Percentiles rank a stretch among this genome's conserved stretches.
Conservation (phyloP, 306 rosid genomes). For the Malus sieversii region DNA sequence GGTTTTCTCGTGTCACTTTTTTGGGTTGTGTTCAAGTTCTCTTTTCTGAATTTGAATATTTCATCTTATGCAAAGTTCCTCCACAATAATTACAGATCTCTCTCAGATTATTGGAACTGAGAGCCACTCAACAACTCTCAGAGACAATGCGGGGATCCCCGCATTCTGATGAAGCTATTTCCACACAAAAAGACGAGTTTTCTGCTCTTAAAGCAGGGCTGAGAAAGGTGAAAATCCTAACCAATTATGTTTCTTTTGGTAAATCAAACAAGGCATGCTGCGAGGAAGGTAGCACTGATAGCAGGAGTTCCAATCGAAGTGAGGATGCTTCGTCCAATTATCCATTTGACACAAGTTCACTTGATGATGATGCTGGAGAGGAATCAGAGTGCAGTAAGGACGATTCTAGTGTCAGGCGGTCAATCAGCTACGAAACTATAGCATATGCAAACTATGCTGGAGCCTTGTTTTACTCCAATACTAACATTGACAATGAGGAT, state of each 20-base stretch:
- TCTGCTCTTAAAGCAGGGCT: conserved; percentile 25
- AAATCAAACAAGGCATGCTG: conserved; percentile 3
- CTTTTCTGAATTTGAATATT: not conserved
- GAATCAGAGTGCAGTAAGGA: conserved; percentile 8
- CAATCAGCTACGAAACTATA: conserved; percentile 24
- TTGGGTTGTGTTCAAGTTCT: not conserved
- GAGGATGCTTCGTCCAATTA: conserved; percentile 9
- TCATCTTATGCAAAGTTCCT: not conserved
- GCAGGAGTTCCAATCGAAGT: conserved; percentile 4
- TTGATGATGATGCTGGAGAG: conserved; percentile 1
- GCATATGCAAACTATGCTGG: conserved; percentile 25
- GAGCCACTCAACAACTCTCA: conserved; percentile 5
- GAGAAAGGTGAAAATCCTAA: conserved; percentile 30
- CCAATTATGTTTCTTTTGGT: conserved; percentile 24
- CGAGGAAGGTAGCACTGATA: conserved; percentile 16
- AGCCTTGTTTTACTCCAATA: conserved; percentile 2
- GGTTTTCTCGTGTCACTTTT: not conserved
- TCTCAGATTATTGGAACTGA: conserved; percentile 18
- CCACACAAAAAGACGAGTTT: conserved; percentile 20
- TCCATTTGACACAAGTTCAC: conserved; percentile 24
- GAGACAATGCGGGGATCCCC: conserved; percentile 15
- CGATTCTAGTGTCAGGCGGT: conserved; percentile 2
- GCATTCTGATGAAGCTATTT: conserved; percentile 2
- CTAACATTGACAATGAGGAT: not conserved
- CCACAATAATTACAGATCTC: conserved; percentile 11